phyloP scores from a whole-genome alignment of 495 filamentous ascomycete genomes.

The Darksidea phi region DNA sequence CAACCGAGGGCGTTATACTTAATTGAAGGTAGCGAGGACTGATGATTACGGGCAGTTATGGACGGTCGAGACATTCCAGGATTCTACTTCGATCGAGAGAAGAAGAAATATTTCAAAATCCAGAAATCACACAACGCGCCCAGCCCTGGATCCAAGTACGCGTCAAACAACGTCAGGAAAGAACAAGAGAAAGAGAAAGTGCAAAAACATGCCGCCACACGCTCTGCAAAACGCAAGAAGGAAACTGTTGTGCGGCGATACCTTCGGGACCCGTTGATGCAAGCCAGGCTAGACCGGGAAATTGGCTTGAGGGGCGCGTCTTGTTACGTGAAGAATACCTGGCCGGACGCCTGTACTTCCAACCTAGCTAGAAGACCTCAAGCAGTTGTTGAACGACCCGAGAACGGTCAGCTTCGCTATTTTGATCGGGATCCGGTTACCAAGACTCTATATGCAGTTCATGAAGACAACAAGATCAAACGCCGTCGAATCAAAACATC shows the following conservation, averaged over 20 bases:
- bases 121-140: conserved; percentile 51
- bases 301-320: conserved; percentile 1
- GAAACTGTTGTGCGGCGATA: conserved; percentile 2
- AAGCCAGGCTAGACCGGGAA: conserved; percentile 7
- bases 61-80: conserved; percentile 47
- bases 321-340: neutral
- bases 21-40: too few species aligned
- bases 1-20: neutral
- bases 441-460: conserved; percentile 2
- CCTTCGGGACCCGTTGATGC: neutral
- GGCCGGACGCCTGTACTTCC: conserved; percentile 11
- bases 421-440: conserved; percentile 7
- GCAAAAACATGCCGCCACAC: neutral
- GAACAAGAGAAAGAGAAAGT: conserved; percentile 38
- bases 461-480: neutral
- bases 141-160: conserved; percentile 46
- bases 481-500: neutral
- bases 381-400: neutral
- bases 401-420: neutral
- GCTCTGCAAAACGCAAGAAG: neutral
- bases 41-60: conserved; percentile 28
- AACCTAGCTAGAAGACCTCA: neutral
- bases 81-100: conserved; percentile 54
- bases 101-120: conserved; percentile 60
- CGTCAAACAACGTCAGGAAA: conserved; percentile 50